Conservation (phyloP, 306 rosid species). For the Sesbania bispinosa region DNA sequence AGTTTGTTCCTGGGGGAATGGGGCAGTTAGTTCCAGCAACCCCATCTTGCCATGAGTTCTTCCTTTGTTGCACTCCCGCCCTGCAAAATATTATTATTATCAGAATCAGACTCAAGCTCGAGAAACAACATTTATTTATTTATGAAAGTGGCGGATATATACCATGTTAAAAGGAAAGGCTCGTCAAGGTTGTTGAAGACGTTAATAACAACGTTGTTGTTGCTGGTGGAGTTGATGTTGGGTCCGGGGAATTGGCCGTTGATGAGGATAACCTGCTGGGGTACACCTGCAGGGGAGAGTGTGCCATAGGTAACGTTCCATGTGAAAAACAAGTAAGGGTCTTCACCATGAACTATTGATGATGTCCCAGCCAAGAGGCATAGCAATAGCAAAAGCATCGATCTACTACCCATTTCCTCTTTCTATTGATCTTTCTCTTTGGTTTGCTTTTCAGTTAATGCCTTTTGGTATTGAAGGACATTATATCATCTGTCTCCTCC, state of each 20-base stretch:
- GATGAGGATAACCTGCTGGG: conserved; percentile 87
- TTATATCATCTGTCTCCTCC: neutral
- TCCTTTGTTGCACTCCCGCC: conserved; percentile 75
- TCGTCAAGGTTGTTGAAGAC: conserved; percentile 77
- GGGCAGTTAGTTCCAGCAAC: conserved; percentile 72
- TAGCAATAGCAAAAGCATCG: conserved; percentile 29
- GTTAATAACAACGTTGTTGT: conserved; percentile 66
- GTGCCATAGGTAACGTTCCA: conserved; percentile 84
- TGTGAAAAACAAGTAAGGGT: conserved; percentile 62
- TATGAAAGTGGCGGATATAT: no score
- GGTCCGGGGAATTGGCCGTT: conserved; percentile 83
- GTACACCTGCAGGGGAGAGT: conserved; percentile 69
- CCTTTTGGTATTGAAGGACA: neutral
- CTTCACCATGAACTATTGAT: conserved; percentile 40
- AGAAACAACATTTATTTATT: no score
- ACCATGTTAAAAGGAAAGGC: conserved; percentile 77
- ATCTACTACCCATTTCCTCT: conserved; percentile 25
- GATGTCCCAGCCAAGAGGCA: conserved; percentile 36
- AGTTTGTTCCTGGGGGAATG: conserved; percentile 59
- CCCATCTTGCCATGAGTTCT: conserved; percentile 90
- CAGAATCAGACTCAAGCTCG: no score
- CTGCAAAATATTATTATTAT: no score
- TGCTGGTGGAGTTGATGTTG: conserved; percentile 69
- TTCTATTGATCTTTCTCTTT: neutral
- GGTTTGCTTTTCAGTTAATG: no score